A percentile compares a stretch with the other conserved stretches of the same genome.
phyloP scores from a whole-genome alignment of 306 rosid species.

The Lotus japonicus region DNA sequence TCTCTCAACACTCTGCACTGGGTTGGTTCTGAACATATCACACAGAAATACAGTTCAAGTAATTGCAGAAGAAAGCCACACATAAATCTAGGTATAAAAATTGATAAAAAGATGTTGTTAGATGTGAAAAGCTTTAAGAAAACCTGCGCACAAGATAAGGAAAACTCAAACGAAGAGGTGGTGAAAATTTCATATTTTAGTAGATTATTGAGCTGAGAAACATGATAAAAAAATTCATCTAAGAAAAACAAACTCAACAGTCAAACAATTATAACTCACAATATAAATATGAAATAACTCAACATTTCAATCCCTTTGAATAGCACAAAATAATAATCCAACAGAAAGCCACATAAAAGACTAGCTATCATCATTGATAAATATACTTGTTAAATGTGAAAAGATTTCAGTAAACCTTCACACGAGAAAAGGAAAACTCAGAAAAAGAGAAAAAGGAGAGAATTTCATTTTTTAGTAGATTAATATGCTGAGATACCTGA shows the following conservation, averaged over 20 bases:
- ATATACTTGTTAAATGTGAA: too few species aligned
- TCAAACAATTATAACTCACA: neutral
- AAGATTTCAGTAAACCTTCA: too few species aligned
- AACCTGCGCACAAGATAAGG: neutral
- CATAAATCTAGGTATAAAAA: neutral
- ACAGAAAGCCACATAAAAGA: too few species aligned
- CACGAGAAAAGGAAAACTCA: too few species aligned
- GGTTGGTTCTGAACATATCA: conserved; percentile 55
- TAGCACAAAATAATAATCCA: too few species aligned
- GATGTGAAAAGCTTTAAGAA: neutral
- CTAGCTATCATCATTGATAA: too few species aligned
- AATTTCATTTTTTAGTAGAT: too few species aligned
- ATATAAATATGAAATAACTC: neutral
- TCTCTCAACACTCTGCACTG: conserved; percentile 74
- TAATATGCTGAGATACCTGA: neutral
- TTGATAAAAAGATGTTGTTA: neutral
- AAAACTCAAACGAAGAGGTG: neutral
- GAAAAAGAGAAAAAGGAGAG: too few species aligned
- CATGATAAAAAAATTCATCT: neutral
- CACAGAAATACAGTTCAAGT: conserved; percentile 7
- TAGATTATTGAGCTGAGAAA: neutral
- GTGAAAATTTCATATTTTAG: neutral
- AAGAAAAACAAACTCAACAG: neutral
- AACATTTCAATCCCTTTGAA: neutral
- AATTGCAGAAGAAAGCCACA: neutral